Evolutionary conservation across 148 eudicot genomes (phyloP).

Genomic region (Diospyros lotus): DNA sequence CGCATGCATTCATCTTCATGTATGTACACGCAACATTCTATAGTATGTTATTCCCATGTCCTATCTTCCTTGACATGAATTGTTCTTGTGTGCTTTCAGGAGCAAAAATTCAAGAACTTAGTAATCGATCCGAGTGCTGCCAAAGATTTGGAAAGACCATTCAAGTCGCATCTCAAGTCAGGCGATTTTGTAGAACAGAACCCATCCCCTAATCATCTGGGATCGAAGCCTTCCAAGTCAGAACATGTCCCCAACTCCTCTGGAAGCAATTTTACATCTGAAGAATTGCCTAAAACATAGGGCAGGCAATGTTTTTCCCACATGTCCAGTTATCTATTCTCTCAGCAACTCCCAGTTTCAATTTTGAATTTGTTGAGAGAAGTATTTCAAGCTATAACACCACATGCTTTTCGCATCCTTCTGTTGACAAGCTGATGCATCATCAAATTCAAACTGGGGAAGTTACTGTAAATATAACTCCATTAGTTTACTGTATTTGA

Average conservation of each 20-base stretch:
- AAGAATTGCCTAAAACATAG: constrained; percentile 29
- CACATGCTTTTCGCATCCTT: not conserved
- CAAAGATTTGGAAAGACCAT: constrained; percentile 82
- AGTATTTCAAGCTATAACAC: not conserved
- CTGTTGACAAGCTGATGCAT: not conserved
- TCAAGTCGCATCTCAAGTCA: constrained; percentile 43
- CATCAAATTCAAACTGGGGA: not conserved
- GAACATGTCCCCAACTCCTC: constrained; percentile 29
- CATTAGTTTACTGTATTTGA: not conserved
- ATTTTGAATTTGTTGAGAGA: no score
- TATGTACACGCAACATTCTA: no score
- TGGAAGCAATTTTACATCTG: constrained; percentile 32
- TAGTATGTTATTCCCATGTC: no score
- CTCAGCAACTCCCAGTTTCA: not conserved
- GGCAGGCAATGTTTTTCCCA: not conserved
- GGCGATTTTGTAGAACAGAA: constrained; percentile 44
- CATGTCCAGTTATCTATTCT: not conserved
- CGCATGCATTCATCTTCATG: no score
- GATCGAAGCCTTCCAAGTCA: constrained; percentile 35
- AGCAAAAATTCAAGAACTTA: constrained; percentile 65
- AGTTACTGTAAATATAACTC: not conserved
- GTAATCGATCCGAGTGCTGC: constrained; percentile 71
- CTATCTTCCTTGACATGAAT: not conserved
- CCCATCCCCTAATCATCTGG: constrained; percentile 28
- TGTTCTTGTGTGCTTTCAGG: constrained; percentile 36